Evolutionary conservation across 345 rosid species (phyloP).

Genomic region (Arabis alpina): DNA sequence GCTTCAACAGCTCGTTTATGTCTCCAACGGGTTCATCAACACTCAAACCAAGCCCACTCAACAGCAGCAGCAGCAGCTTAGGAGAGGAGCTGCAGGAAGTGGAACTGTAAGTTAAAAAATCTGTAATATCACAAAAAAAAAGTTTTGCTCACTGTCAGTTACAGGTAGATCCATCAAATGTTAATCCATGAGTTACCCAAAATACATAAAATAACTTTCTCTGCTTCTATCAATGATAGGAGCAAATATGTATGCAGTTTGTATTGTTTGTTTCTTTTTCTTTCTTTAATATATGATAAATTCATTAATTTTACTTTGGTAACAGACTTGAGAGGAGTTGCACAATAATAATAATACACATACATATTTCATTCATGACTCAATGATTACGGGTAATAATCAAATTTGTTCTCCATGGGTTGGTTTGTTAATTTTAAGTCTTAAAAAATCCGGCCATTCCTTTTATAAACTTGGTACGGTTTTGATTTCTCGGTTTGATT

Average conservation of each 20-base stretch:
- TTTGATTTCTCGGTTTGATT: neutral
- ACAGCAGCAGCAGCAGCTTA: conserved; percentile 57
- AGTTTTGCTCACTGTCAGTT: conserved; percentile 34
- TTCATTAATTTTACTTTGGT: conserved; percentile 34
- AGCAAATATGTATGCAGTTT: conserved; percentile 34
- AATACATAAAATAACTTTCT: conserved; percentile 2
- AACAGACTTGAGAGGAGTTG: conserved; percentile 18
- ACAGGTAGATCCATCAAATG: conserved; percentile 33
- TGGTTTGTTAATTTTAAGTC: neutral
- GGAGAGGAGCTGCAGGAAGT: conserved; percentile 94
- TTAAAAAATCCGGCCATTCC: neutral
- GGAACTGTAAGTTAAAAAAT: conserved; percentile 62
- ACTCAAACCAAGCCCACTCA: conserved; percentile 41
- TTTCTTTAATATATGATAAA: conserved; percentile 5
- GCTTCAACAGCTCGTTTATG: conserved; percentile 47
- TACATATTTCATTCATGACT: conserved; percentile 2
- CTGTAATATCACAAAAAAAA: conserved; percentile 28
- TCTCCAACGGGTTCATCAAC: conserved; percentile 40
- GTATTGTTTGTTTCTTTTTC: conserved; percentile 10
- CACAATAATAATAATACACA: conserved; percentile 27
- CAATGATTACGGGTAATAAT: neutral
- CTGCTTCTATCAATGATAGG: conserved; percentile 27
- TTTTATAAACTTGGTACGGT: neutral
- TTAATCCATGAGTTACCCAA: conserved; percentile 43
- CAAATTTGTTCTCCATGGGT: neutral